These are phyloP conservation scores for Epichloe bromicola DNA, from an alignment of 2,329 filamentous ascomycete species.

Conservation along the genomic window DNA sequence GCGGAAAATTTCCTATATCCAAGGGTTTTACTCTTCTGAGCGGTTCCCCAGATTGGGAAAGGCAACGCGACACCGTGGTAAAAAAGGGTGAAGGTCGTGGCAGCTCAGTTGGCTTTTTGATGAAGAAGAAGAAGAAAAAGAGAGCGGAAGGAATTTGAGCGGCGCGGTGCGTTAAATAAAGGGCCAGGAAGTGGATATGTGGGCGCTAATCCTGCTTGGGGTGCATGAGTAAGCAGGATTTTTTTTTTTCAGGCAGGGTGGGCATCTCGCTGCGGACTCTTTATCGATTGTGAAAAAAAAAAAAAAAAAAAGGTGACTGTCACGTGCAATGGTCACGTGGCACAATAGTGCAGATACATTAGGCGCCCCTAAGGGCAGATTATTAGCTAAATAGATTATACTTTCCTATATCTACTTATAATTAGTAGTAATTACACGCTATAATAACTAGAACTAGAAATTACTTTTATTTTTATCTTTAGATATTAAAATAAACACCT, in stretches of 20 bases:
- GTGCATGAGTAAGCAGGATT: not conserved
- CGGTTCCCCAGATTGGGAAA: slow-evolving; percentile 34
- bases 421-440: too few relatives aligned
- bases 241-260: not conserved
- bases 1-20: slow-evolving; percentile 51
- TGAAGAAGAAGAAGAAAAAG: slow-evolving; percentile 32
- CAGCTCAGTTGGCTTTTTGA: slow-evolving; percentile 52
- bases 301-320: too few relatives aligned
- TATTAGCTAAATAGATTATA: too few relatives aligned
- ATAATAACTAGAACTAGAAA: too few relatives aligned
- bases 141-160: slow-evolving; percentile 18
- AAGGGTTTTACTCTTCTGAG: slow-evolving; percentile 48
- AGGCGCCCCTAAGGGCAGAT: too few relatives aligned
- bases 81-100: slow-evolving; percentile 47
- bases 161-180: slow-evolving; percentile 13
- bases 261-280: too few relatives aligned
- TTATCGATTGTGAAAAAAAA: not conserved
- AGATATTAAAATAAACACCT: too few relatives aligned
- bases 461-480: too few relatives aligned
- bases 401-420: too few relatives aligned
- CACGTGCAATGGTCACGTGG: too few relatives aligned
- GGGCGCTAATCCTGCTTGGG: slow-evolving; percentile 12
- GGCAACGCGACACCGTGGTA: slow-evolving; percentile 50
- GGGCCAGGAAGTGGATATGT: not conserved
- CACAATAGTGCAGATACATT: too few relatives aligned